Evolutionary conservation across 2,329 filamentous ascomycete genomes (phyloP), one percentile per base, ranked within the genome.

Genomic region (Fusarium keratoplasticum): DNA sequence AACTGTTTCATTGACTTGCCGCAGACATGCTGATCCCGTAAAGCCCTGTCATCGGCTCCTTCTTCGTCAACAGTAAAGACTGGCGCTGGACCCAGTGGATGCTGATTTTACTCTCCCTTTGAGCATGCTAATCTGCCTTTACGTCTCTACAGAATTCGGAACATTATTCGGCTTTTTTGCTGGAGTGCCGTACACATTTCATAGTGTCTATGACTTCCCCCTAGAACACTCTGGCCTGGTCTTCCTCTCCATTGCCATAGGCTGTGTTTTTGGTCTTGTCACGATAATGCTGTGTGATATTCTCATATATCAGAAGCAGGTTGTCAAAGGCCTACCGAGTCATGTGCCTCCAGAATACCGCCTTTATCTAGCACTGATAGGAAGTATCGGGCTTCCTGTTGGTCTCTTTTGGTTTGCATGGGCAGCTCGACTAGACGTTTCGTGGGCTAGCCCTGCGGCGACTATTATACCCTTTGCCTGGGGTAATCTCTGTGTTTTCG

Each of bases 391-490:
- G 0, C 79, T 91, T 8, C 88, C 89, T 1, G 57, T 88, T 1
- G 86, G 86, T 0, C 77, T 92, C 13, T 91, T 91, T 75, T 90
- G 89, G 88, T 90, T 90, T 72, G 89, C 85, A 1, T 92, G 90
- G 90, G 86, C 87, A 2, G 86, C 87, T 0, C 79, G 83, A 6
- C 65, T 72, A 1, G 82, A 81, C 6, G 77, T 87, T 2, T 84
- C 84, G 5, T 91, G 89, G 87, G 86, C 84, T 0, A 85, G 85
- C 27, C 85, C 88, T 0, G 84, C 86, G 0, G 79, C 87, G 0
- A 87, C 88, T 5, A 87, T 89, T 7, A 81, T 90, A 4, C 83
- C 87, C 0, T 91, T 92, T 76, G 88, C 88, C 0, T 90, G 87
- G 85, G 90, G 89, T 1, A 91, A 91, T 73, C 80, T 91, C 0